These are phyloP conservation scores for Trichosporon sp. DNA, from an alignment of 1,284 basidiomycete genomes.

Conservation along the genomic window DNA sequence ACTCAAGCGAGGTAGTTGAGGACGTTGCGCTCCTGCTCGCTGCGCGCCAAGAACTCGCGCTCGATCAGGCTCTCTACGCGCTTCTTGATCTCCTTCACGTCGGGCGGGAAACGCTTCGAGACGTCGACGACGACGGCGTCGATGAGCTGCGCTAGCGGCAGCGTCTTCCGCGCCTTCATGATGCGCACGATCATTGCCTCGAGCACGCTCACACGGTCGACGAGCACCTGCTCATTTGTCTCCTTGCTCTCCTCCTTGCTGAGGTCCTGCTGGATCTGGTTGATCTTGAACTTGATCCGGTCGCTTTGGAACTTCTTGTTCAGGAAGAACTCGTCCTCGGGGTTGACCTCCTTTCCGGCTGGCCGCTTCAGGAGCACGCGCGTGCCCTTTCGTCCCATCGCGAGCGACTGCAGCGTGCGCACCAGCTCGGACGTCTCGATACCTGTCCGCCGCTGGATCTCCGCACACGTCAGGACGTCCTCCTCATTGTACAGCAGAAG, in stretches of 20 bases:
- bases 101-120: constrained; percentile 54
- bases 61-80: constrained; percentile 77
- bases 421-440: constrained; percentile 73
- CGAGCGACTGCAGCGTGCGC: constrained; percentile 83
- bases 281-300: constrained; percentile 79
- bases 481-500: constrained; percentile 84
- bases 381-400: constrained; percentile 72
- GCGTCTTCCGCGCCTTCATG: constrained; percentile 85
- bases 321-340: constrained; percentile 72
- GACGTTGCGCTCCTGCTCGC: constrained; percentile 63
- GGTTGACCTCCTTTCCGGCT: constrained; percentile 69
- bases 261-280: constrained; percentile 91
- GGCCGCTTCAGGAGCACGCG: constrained; percentile 81
- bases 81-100: constrained; percentile 69
- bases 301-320: constrained; percentile 81
- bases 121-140: constrained; percentile 60
- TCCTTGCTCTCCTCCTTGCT: constrained; percentile 78
- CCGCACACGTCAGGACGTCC: constrained; percentile 57
- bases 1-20: constrained; percentile 70
- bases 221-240: constrained; percentile 77
- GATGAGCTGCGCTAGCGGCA: constrained; percentile 69
- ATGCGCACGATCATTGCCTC: constrained; percentile 92
- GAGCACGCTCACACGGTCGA: constrained; percentile 77
- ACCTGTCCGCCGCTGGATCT: constrained; percentile 66
- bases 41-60: constrained; percentile 61